Percentiles rank a stretch among this genome's conserved stretches.
Conservation (phyloP, 371 early-diverging fungal genomes). For the Mucor saturninus region DNA sequence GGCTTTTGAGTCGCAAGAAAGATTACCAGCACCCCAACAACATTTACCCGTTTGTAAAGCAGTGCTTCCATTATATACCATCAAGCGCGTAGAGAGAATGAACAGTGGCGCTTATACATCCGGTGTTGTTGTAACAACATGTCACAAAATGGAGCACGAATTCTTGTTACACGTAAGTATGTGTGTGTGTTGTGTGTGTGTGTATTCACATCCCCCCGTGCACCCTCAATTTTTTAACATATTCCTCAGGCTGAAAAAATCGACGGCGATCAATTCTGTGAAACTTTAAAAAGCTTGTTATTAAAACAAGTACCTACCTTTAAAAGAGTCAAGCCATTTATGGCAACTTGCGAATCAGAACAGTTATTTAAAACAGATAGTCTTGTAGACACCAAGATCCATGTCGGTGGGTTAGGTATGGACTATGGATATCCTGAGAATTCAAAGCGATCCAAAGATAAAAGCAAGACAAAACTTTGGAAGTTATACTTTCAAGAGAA, state of each 20-base stretch:
- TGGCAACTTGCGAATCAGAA: slow-evolving; percentile 79
- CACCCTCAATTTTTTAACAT: background rate
- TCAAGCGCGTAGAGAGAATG: slow-evolving; percentile 90
- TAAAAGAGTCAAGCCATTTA: slow-evolving; percentile 80
- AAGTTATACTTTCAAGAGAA: slow-evolving; percentile 77
- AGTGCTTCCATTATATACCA: slow-evolving; percentile 85
- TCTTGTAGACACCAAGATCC: slow-evolving; percentile 49
- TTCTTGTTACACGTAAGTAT: slow-evolving; percentile 54
- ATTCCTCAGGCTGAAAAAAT: slow-evolving; percentile 48
- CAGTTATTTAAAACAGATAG: slow-evolving; percentile 54
- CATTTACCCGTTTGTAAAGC: slow-evolving; percentile 64
- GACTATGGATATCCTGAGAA: slow-evolving; percentile 91
- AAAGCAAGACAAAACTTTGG: slow-evolving; percentile 81
- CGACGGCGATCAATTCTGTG: slow-evolving; percentile 61
- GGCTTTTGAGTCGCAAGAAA: slow-evolving; percentile 68
- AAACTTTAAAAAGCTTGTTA: slow-evolving; percentile 52
- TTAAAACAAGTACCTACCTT: slow-evolving; percentile 66
- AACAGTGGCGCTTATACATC: slow-evolving; percentile 46
- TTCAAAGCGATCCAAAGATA: slow-evolving; percentile 74
- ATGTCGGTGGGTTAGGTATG: slow-evolving; percentile 77
- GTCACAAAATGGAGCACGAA: slow-evolving; percentile 67
- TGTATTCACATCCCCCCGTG: too few species aligned
- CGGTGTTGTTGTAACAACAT: slow-evolving; percentile 54
- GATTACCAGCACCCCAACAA: slow-evolving; percentile 49
- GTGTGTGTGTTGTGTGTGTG: background rate